These are phyloP conservation scores for Apiospora aurea DNA, from an alignment of 2,329 filamentous ascomycete genomes.

Conservation along the genomic window DNA sequence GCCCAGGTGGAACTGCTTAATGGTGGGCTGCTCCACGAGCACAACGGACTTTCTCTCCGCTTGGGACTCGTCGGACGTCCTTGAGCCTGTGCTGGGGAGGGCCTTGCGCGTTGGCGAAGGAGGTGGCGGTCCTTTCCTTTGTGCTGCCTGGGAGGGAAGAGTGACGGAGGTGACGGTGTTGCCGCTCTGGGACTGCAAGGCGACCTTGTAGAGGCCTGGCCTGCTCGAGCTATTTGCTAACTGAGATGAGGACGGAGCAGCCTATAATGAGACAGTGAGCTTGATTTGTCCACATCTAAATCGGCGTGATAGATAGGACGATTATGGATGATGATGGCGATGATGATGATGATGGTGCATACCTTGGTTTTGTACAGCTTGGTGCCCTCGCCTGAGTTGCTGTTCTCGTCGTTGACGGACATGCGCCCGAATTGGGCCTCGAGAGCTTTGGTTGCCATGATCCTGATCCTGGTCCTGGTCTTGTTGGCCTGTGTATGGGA, in stretches of 20 bases:
- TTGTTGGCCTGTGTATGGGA: background rate
- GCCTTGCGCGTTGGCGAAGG: constrained; percentile 62
- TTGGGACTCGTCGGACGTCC: constrained; percentile 56
- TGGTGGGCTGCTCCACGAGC: constrained; percentile 63
- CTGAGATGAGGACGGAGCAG: constrained; percentile 45
- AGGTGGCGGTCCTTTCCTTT: constrained; percentile 55
- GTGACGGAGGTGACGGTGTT: constrained; percentile 69
- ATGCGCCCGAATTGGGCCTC: constrained; percentile 91
- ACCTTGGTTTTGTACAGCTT: constrained; percentile 74
- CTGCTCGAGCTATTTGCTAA: constrained; percentile 64
- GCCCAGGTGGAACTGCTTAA: constrained; percentile 80
- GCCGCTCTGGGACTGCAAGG: constrained; percentile 79
- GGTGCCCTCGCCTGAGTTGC: constrained; percentile 49
- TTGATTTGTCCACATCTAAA: background rate
- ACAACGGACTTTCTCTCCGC: constrained; percentile 58
- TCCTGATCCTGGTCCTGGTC: constrained; percentile 14
- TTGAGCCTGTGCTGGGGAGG: constrained; percentile 48
- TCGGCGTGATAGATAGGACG: constrained; percentile 50
- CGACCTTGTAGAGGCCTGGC: constrained; percentile 85
- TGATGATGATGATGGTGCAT: constrained; percentile 38
- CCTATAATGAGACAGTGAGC: background rate
- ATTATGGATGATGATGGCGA: constrained; percentile 38
- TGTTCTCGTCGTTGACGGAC: constrained; percentile 89
- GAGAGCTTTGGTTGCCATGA: constrained; percentile 77
- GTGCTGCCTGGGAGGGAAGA: constrained; percentile 70